A percentile compares a stretch with the other conserved stretches of the same genome.
These are phyloP conservation scores for Kwoniella heveanensis DNA, from an alignment of 768 basidiomycete species.

Conservation along the genomic window DNA sequence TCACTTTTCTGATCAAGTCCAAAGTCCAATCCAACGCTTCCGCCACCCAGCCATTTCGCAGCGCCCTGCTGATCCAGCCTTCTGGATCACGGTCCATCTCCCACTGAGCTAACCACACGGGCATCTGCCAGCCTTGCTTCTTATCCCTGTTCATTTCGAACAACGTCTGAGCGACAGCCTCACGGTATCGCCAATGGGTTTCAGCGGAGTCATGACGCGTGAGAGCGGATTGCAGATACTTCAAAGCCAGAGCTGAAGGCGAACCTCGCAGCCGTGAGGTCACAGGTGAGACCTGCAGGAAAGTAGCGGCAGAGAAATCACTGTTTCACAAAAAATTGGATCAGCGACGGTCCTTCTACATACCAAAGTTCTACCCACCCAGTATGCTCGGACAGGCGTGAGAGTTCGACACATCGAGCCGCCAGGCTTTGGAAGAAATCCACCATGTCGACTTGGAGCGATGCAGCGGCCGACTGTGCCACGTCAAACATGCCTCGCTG, in stretches of 20 bases:
- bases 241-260: constrained; percentile 77
- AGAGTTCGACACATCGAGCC: constrained; percentile 73
- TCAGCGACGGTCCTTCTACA: neutral
- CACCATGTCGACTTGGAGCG: constrained; percentile 80
- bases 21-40: constrained; percentile 74
- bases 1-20: constrained; percentile 72
- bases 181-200: constrained; percentile 75
- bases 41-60: constrained; percentile 77
- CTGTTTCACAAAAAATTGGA: too few species aligned
- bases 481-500: constrained; percentile 76
- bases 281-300: constrained; percentile 62
- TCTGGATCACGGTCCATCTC: constrained; percentile 63
- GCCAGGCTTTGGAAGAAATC: constrained; percentile 79
- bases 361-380: constrained; percentile 55
- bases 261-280: constrained; percentile 81
- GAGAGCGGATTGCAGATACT: constrained; percentile 78
- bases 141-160: constrained; percentile 63
- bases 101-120: constrained; percentile 78
- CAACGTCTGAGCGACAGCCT: constrained; percentile 74
- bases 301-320: constrained; percentile 66
- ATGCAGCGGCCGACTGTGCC: constrained; percentile 74
- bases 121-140: constrained; percentile 59
- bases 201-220: constrained; percentile 72
- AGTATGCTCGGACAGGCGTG: constrained; percentile 47
- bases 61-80: constrained; percentile 73